These are phyloP conservation scores for Torulaspora indica DNA, from an alignment of 805 yeast genomes.

Conservation along the genomic window DNA sequence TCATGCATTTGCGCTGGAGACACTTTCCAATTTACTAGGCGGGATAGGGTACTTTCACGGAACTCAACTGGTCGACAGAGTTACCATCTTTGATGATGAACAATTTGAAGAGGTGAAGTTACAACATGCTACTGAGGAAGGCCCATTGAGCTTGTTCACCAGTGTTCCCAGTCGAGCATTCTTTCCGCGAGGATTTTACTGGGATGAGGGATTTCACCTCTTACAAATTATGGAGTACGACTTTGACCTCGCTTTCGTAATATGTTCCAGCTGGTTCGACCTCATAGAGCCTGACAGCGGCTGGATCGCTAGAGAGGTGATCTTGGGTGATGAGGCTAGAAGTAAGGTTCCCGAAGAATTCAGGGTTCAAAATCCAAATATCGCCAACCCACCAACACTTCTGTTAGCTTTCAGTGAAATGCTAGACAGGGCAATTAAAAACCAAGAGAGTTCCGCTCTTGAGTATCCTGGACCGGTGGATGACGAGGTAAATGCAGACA, in stretches of 20 bases:
- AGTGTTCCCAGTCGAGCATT: conserved; percentile 89
- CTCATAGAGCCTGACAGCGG: conserved; percentile 79
- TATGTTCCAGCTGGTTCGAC: conserved; percentile 81
- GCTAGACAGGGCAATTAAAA: conserved; percentile 42
- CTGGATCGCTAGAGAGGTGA: conserved; percentile 96
- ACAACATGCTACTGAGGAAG: conserved; percentile 55
- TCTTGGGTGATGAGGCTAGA: conserved; percentile 86
- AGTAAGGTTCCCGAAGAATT: conserved; percentile 81
- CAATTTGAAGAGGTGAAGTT: conserved; percentile 53
- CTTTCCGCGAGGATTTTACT: conserved; percentile 94
- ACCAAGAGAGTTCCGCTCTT: conserved; percentile 11
- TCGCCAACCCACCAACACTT: conserved; percentile 94
- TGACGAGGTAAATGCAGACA: conserved; percentile 21
- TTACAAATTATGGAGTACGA: conserved; percentile 79
- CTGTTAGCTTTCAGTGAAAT: conserved; percentile 65
- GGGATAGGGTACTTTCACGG: conserved; percentile 90
- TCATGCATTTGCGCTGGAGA: conserved; percentile 63
- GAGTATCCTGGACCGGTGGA: conserved; percentile 20
- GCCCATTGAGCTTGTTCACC: conserved; percentile 72
- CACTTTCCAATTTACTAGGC: conserved; percentile 78
- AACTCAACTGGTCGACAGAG: conserved; percentile 72
- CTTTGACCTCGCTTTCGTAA: conserved; percentile 72
- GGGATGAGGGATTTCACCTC: conserved; percentile 98
- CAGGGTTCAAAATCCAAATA: conserved; percentile 77
- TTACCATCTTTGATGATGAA: conserved; percentile 62